A percentile compares a stretch with the other conserved stretches of the same genome.
Conservation (phyloP, 2,329 filamentous ascomycete genomes). For the Fusarium lateritium region DNA sequence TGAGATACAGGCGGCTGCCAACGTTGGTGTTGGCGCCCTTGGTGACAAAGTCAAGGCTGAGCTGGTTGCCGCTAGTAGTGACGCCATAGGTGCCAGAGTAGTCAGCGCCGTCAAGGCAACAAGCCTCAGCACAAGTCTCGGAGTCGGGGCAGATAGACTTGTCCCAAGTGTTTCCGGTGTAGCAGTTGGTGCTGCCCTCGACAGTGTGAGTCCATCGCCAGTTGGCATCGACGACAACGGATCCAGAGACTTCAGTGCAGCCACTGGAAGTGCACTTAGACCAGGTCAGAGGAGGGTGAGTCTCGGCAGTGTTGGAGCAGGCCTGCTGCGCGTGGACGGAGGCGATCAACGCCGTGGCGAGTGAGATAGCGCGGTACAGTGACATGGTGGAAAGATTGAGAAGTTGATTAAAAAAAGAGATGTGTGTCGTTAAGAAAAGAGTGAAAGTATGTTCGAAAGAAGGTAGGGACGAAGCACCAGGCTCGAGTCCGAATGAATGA, state of each 20-base stretch:
- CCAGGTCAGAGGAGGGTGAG: slow-evolving; percentile 67
- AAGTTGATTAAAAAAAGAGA: neutral
- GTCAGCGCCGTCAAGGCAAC: slow-evolving; percentile 67
- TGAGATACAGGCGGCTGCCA: slow-evolving; percentile 73
- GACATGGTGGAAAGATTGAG: slow-evolving; percentile 36
- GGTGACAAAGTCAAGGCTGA: slow-evolving; percentile 71
- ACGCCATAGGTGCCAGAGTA: slow-evolving; percentile 67
- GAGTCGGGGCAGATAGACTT: slow-evolving; percentile 57
- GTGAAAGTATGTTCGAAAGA: slow-evolving; percentile 13
- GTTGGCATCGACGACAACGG: slow-evolving; percentile 71
- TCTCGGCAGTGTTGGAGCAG: slow-evolving; percentile 63
- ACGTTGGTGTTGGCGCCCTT: slow-evolving; percentile 63
- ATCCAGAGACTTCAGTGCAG: slow-evolving; percentile 64
- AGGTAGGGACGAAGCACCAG: slow-evolving; percentile 35
- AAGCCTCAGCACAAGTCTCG: slow-evolving; percentile 61
- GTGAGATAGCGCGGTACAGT: slow-evolving; percentile 43
- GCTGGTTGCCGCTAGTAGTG: slow-evolving; percentile 63
- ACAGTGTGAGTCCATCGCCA: slow-evolving; percentile 71
- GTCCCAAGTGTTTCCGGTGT: slow-evolving; percentile 66
- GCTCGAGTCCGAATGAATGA: slow-evolving; percentile 23
- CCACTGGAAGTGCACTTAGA: slow-evolving; percentile 65
- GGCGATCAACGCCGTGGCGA: slow-evolving; percentile 48
- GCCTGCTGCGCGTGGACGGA: slow-evolving; percentile 62
- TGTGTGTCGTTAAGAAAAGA: slow-evolving; percentile 3
- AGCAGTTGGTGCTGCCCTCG: slow-evolving; percentile 67